Conservation (phyloP, 176 grass and related monocot species). For the Aegilops longissima region DNA sequence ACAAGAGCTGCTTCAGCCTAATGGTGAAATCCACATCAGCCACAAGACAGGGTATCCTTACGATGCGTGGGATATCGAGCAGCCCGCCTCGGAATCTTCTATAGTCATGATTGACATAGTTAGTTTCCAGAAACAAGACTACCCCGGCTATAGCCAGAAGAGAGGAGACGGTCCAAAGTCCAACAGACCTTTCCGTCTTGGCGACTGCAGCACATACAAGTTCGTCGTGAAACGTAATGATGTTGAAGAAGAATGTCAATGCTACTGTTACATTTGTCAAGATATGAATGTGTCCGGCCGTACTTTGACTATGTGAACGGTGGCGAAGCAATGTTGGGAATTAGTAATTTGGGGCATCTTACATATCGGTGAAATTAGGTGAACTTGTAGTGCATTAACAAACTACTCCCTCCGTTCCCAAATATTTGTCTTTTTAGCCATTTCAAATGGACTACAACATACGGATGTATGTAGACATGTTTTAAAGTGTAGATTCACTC, state of each 20-base stretch:
- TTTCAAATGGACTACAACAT: too few relatives aligned
- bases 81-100: slow-evolving; percentile 31
- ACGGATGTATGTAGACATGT: too few relatives aligned
- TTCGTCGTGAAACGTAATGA: background rate
- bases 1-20: slow-evolving; percentile 33
- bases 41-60: slow-evolving; percentile 41
- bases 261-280: background rate
- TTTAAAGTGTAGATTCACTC: too few relatives aligned
- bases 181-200: background rate
- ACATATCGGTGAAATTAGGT: background rate
- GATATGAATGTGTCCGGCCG: background rate
- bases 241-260: background rate
- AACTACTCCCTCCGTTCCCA: too few relatives aligned
- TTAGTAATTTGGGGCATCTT: background rate
- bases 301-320: background rate
- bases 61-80: slow-evolving; percentile 38
- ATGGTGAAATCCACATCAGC: slow-evolving; percentile 52
- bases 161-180: slow-evolving; percentile 42
- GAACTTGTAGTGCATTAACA: background rate
- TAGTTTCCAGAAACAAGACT: slow-evolving; percentile 42
- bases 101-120: slow-evolving; percentile 29
- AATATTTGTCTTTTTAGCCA: too few relatives aligned
- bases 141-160: slow-evolving; percentile 57
- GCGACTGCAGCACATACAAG: background rate
- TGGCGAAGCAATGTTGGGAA: background rate